Percentiles rank a stretch among this genome's conserved stretches.
Evolutionary conservation across 495 filamentous ascomycete genomes (phyloP).

Genomic region (Corynascus novoguineensis): DNA sequence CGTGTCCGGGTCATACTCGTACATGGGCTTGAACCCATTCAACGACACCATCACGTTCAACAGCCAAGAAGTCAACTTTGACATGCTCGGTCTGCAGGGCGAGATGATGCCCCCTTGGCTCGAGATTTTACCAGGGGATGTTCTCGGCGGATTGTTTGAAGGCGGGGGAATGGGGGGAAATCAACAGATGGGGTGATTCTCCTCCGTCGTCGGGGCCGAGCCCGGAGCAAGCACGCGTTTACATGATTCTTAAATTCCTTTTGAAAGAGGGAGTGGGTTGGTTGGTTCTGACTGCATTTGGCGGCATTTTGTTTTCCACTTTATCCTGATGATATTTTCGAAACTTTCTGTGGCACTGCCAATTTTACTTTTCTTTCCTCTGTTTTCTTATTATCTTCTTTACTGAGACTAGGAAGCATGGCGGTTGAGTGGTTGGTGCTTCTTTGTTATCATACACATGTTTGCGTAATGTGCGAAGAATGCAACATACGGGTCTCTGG

Average conservation of each 20-base stretch:
- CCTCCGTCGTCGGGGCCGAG: background rate
- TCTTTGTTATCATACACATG: background rate
- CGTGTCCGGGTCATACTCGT: conserved; percentile 37
- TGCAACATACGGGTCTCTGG: background rate
- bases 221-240: background rate
- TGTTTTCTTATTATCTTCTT: no score
- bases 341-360: background rate
- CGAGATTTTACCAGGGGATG: conserved; percentile 25
- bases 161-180: conserved; percentile 11
- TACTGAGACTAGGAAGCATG: no score
- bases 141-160: conserved; percentile 25
- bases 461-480: background rate
- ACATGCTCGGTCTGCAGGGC: conserved; percentile 24
- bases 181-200: conserved; percentile 9
- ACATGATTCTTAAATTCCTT: background rate
- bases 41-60: conserved; percentile 60
- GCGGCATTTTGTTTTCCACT: background rate
- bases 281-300: background rate
- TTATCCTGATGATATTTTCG: background rate
- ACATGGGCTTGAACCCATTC: conserved; percentile 38
- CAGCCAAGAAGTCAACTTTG: conserved; percentile 63
- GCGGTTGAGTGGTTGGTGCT: no score
- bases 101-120: conserved; percentile 34
- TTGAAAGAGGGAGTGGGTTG: background rate
- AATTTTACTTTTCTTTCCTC: background rate